These are phyloP conservation scores for Eucalyptus shirleyi DNA, from an alignment of 345 rosid genomes.

Conservation along the genomic window DNA sequence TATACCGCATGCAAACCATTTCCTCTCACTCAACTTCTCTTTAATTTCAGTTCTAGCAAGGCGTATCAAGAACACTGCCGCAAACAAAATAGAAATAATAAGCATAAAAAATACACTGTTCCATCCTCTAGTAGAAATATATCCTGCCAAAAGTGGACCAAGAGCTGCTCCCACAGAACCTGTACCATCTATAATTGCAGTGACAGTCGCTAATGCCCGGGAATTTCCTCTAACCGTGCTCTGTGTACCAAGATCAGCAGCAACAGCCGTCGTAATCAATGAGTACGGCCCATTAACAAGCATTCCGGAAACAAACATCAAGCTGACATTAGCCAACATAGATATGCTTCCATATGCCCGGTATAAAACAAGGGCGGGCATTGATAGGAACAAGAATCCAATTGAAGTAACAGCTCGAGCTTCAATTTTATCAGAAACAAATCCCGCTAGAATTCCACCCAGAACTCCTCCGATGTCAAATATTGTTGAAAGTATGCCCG, in stretches of 20 bases:
- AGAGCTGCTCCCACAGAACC: conserved; percentile 92
- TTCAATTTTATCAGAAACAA: conserved; percentile 58
- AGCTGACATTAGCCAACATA: conserved; percentile 34
- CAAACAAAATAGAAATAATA: conserved; percentile 38
- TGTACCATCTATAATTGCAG: conserved; percentile 91
- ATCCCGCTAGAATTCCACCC: conserved; percentile 76
- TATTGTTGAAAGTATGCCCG: conserved; percentile 73
- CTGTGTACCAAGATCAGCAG: conserved; percentile 96
- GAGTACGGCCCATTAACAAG: conserved; percentile 86
- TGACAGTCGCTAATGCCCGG: conserved; percentile 81
- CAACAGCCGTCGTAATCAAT: conserved; percentile 88
- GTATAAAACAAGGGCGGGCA: conserved; percentile 63
- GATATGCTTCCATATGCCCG: conserved; percentile 56
- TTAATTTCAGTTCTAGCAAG: conserved; percentile 48
- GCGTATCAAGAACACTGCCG: conserved; percentile 44
- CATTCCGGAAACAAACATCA: conserved; percentile 75
- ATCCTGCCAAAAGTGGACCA: conserved; percentile 86
- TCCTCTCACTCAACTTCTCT: conserved; percentile 14
- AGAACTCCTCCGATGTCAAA: conserved; percentile 83
- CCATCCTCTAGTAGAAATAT: conserved; percentile 77
- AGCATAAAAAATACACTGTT: conserved; percentile 78
- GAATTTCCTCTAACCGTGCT: conserved; percentile 57
- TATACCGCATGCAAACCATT: conserved; percentile 3
- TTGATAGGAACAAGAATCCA: conserved; percentile 51
- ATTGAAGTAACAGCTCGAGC: conserved; percentile 78